Evolutionary conservation across 495 filamentous ascomycete genomes (phyloP).

Genomic region (Lasiosphaeriaceae sp.): DNA sequence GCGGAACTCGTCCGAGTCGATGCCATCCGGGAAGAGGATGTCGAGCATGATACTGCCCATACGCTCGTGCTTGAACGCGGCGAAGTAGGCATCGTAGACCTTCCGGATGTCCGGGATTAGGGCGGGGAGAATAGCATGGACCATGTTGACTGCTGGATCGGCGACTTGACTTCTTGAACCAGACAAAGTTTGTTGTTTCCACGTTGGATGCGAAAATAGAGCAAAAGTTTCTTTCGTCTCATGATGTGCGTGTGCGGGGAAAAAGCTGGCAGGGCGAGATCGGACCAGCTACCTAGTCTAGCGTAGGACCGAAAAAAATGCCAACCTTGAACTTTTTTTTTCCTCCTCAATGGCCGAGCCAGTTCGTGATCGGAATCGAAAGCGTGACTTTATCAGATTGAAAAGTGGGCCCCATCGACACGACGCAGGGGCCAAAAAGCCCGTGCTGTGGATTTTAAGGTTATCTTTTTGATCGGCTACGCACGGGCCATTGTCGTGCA

Average conservation of each 20-base stretch:
- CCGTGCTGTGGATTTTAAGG: slow-evolving; percentile 7
- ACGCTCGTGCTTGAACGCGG: slow-evolving; percentile 28
- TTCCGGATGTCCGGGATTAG: slow-evolving; percentile 36
- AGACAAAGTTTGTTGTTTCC: too few species aligned
- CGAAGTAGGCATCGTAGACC: slow-evolving; percentile 40
- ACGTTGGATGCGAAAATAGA: too few species aligned
- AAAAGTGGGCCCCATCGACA: not conserved
- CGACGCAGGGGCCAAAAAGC: not conserved
- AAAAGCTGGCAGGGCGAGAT: not conserved
- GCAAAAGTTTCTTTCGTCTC: too few species aligned
- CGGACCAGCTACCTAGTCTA: too few species aligned
- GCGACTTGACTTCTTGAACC: too few species aligned
- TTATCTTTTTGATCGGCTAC: slow-evolving; percentile 5
- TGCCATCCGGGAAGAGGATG: slow-evolving; percentile 29
- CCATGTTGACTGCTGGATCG: slow-evolving; percentile 21
- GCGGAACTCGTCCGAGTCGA: slow-evolving; percentile 28
- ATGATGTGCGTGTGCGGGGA: too few species aligned
- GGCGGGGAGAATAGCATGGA: slow-evolving; percentile 33
- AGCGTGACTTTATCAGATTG: too few species aligned
- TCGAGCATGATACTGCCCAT: slow-evolving; percentile 26
- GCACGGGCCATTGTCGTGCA: too few species aligned
- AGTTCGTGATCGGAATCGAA: too few species aligned
- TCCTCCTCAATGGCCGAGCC: too few species aligned
- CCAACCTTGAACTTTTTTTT: too few species aligned
- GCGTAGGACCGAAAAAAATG: too few species aligned